Conservation (phyloP, 1,284 basidiomycete genomes). For the Leccinum griseonigrum region DNA sequence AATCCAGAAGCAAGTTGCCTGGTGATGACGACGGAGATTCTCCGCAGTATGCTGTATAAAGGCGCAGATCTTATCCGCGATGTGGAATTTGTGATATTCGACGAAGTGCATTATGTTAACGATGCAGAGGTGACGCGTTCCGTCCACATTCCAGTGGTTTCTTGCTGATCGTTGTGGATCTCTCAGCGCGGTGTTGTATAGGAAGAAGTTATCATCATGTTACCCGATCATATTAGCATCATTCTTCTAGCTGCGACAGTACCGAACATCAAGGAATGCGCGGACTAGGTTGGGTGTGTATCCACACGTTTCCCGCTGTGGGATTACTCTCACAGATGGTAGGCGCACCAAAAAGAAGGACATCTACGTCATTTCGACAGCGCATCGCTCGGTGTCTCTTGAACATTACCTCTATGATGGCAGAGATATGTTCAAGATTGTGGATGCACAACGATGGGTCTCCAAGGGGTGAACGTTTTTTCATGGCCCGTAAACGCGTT, state of each 20-base stretch:
- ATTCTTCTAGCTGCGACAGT: constrained; percentile 98
- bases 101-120: constrained; percentile 99
- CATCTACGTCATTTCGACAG: constrained; percentile 98
- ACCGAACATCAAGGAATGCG: constrained; percentile 97
- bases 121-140: constrained; percentile 82
- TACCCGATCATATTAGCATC: constrained; percentile 95
- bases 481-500: background rate
- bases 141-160: constrained; percentile 2
- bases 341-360: constrained; percentile 99
- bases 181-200: constrained; percentile 96
- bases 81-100: constrained; percentile 99
- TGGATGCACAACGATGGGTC: constrained; percentile 84
- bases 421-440: constrained; percentile 89
- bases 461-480: constrained; percentile 56
- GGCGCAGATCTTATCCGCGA: constrained; percentile 98
- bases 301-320: constrained; percentile 5
- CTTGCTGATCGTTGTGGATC: constrained; percentile 15
- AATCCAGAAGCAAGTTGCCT: constrained; percentile 97
- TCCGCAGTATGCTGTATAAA: constrained; percentile 98
- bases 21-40: constrained; percentile 99
- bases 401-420: constrained; percentile 98
- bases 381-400: constrained; percentile 94
- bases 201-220: constrained; percentile 99
- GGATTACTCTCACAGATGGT: constrained; percentile 3
- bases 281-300: constrained; percentile 97